Base-by-base conservation (phyloP, 2,329 filamentous ascomycete genomes). In the Diplodia seriata region DNA sequence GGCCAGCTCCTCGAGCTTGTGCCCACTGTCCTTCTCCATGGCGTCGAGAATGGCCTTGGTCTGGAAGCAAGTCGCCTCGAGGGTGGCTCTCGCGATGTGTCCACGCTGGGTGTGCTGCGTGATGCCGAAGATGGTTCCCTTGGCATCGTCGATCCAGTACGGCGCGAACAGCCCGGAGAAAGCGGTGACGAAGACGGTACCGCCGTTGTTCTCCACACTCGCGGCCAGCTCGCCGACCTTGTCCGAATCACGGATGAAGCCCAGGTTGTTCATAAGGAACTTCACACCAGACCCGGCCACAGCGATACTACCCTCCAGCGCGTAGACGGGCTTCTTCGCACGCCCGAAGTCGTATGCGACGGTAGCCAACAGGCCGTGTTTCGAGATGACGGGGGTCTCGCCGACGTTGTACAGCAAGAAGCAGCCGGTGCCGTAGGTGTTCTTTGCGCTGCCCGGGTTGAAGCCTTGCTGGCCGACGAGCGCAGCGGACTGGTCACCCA, bases 101-200 rank as follows among this genome's bases (percentile, higher is more conserved):
- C 91, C 91, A 73, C 88, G 88, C 74, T 91, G 85, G 0, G 92
- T 95, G 80, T 92, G 90, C 72, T 92, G 89, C 0, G 91, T 93
- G 71, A 94, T 88, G 61, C 91, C 91, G 73, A 93, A 94, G 33
- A 66, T 66, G 4, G 92, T 94, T 68, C 92, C 92, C 76, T 92
- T 89, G 38, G 91, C 91, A 79, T 94, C 91, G 75, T 94, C 91
- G 69, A 94, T 93, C 92, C 92, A 95, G 78, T 95, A 95, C 0
- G 92, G 92, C 1, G 92, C 92, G 76, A 94, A 94, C 4, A 95
- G 84, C 54, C 92, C 92, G 77, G 89, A 92, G 76, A 95, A 95
- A 1, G 92, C 92, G 2, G 92, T 95, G 69, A 95, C 92, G 72
- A 95, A 81, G 14, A 92, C 86, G 53, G 92, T 88, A 4, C 92